Evolutionary conservation across 2,329 filamentous ascomycete species (phyloP).

Genomic region (Cytospora paraplurivora): DNA sequence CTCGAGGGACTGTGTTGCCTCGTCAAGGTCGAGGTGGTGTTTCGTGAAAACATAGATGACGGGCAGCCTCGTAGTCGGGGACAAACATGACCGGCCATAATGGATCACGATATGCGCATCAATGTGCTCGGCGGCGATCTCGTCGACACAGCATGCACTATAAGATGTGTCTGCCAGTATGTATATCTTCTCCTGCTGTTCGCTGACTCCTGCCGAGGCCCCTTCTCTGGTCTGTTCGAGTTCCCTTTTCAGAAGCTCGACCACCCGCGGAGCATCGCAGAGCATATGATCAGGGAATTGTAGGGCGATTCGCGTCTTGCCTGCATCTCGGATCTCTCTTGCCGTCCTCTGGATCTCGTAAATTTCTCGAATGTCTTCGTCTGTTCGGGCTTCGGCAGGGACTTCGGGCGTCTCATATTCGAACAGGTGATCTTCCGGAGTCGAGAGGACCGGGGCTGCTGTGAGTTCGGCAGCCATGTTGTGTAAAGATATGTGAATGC

Average conservation of each 20-base stretch:
- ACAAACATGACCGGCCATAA: slow-evolving; percentile 90
- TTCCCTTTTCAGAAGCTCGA: slow-evolving; percentile 57
- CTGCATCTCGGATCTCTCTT: slow-evolving; percentile 69
- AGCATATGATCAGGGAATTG: slow-evolving; percentile 97
- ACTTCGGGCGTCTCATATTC: slow-evolving; percentile 50
- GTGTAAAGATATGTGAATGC: too few relatives aligned
- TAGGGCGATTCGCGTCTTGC: slow-evolving; percentile 79
- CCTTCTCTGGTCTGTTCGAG: slow-evolving; percentile 33
- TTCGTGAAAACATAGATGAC: slow-evolving; percentile 90
- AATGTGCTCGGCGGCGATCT: slow-evolving; percentile 92
- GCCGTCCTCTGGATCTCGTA: slow-evolving; percentile 88
- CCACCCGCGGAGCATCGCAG: slow-evolving; percentile 79
- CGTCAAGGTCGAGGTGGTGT: slow-evolving; percentile 65
- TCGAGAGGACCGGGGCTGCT: slow-evolving; percentile 63
- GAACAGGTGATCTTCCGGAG: slow-evolving; percentile 61
- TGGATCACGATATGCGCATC: slow-evolving; percentile 90
- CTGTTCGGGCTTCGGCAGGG: slow-evolving; percentile 37
- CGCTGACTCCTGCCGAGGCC: not conserved
- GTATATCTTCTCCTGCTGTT: slow-evolving; percentile 56
- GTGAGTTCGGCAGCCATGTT: slow-evolving; percentile 52
- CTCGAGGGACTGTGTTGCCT: slow-evolving; percentile 62
- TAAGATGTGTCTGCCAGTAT: slow-evolving; percentile 96
- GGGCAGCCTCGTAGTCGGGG: slow-evolving; percentile 81
- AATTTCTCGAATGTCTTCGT: slow-evolving; percentile 71
- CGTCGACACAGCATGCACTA: slow-evolving; percentile 94